Conservation (phyloP, 495 filamentous ascomycete species). For the Penicillium ochrochloron region DNA sequence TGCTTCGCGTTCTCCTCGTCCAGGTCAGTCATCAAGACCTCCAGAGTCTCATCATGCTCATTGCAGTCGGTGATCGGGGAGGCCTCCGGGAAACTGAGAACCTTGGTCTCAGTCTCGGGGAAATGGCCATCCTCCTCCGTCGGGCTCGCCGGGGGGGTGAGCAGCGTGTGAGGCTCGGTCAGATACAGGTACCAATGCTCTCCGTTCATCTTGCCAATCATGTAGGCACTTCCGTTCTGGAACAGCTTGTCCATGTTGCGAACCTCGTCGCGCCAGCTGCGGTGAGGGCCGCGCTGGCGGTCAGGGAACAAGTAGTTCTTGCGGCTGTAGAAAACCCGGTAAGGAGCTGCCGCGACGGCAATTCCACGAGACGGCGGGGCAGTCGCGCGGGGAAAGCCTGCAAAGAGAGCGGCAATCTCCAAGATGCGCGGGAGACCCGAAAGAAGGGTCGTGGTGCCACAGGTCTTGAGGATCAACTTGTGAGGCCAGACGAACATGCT, state of each 20-base stretch:
- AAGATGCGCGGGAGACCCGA: conserved; percentile 86
- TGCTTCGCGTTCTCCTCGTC: conserved; percentile 92
- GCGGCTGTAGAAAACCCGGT: conserved; percentile 97
- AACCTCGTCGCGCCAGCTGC: conserved; percentile 97
- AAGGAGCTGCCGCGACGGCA: conserved; percentile 77
- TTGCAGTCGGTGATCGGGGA: conserved; percentile 44
- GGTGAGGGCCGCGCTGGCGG: conserved; percentile 90
- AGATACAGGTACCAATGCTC: conserved; percentile 99
- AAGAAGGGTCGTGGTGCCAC: conserved; percentile 94
- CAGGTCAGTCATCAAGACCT: conserved; percentile 98
- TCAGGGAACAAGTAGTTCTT: conserved; percentile 99
- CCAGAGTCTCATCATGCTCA: conserved; percentile 85
- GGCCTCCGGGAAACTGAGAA: conserved; percentile 56
- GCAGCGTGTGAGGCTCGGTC: conserved; percentile 77
- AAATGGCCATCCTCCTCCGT: conserved; percentile 48
- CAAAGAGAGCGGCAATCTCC: conserved; percentile 84
- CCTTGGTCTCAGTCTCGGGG: conserved; percentile 68
- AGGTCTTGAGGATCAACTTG: conserved; percentile 99
- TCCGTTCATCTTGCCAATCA: conserved; percentile 99
- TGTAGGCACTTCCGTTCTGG: conserved; percentile 92
- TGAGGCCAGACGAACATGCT: conserved; percentile 99
- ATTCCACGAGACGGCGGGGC: conserved; percentile 58
- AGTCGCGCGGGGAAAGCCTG: conserved; percentile 76
- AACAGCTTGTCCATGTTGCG: conserved; percentile 88
- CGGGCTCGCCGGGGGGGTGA: conserved; percentile 87